A percentile compares a stretch with the other conserved stretches of the same genome.
phyloP scores from a whole-genome alignment of 2,329 filamentous ascomycete species.

The Celoporthe dispersa region DNA sequence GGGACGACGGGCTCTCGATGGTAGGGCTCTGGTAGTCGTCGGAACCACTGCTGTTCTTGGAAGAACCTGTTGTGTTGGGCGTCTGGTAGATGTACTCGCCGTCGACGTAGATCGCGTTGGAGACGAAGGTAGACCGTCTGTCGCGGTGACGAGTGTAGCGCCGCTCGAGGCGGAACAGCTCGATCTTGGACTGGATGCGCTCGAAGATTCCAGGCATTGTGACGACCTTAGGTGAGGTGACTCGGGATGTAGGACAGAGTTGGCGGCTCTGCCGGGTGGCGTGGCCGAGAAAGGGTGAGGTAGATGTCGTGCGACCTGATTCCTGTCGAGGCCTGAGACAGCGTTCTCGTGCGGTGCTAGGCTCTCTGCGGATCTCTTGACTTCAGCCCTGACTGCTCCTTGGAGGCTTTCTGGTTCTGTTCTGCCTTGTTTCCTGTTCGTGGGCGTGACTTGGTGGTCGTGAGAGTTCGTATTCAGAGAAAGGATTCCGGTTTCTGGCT shows the following conservation, averaged over 20 bases:
- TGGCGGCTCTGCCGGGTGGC: background rate
- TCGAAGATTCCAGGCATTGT: slow-evolving; percentile 59
- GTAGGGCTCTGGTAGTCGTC: slow-evolving; percentile 44
- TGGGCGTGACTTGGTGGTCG: background rate
- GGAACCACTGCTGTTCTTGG: slow-evolving; percentile 43
- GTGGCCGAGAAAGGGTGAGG: background rate
- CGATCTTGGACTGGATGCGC: slow-evolving; percentile 71
- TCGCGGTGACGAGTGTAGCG: slow-evolving; percentile 87
- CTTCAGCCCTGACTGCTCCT: background rate
- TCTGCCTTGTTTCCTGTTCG: background rate
- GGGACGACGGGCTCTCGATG: slow-evolving; percentile 37
- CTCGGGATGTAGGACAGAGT: background rate
- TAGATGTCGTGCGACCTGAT: background rate
- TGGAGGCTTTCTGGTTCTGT: background rate
- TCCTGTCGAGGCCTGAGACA: background rate
- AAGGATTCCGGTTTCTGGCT: background rate
- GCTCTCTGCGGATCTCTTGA: background rate
- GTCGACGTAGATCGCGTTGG: slow-evolving; percentile 89
- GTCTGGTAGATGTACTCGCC: slow-evolving; percentile 90
- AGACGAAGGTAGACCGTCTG: slow-evolving; percentile 86
- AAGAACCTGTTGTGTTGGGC: slow-evolving; percentile 62
- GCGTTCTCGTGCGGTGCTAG: background rate
- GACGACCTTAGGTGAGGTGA: background rate
- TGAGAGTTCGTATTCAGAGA: background rate
- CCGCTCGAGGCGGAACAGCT: slow-evolving; percentile 94